Evolutionary conservation across 2,329 filamentous ascomycete genomes (phyloP).

Genomic region (Trichoderma pleuroti): DNA sequence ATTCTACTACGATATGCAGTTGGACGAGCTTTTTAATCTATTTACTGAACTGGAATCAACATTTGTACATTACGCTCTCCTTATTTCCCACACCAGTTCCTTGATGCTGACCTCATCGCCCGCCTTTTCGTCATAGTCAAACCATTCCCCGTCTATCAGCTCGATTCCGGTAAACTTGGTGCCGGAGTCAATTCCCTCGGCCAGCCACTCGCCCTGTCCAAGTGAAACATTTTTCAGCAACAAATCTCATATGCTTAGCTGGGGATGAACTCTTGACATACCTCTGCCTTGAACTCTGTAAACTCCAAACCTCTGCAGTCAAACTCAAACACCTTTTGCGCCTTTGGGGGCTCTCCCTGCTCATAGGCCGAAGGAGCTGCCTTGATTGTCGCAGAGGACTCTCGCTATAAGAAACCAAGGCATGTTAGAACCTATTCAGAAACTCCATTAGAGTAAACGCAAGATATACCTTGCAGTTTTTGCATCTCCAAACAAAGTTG

Average conservation of each 20-base stretch:
- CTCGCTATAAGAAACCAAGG: slow-evolving; percentile 52
- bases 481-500: slow-evolving; percentile 99
- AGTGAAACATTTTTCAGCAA: neutral
- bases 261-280: slow-evolving; percentile 36
- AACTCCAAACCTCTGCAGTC: slow-evolving; percentile 96
- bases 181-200: slow-evolving; percentile 72
- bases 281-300: slow-evolving; percentile 83
- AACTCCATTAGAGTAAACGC: neutral
- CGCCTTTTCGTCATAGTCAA: slow-evolving; percentile 93
- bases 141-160: slow-evolving; percentile 89
- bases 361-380: slow-evolving; percentile 68
- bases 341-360: slow-evolving; percentile 67
- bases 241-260: neutral
- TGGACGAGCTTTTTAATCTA: neutral
- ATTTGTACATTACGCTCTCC: slow-evolving; percentile 54
- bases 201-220: slow-evolving; percentile 79
- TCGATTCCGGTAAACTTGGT: slow-evolving; percentile 83
- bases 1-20: neutral
- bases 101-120: slow-evolving; percentile 90
- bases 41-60: neutral
- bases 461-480: slow-evolving; percentile 79
- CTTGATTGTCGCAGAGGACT: slow-evolving; percentile 82
- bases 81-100: slow-evolving; percentile 82
- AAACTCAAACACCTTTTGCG: slow-evolving; percentile 78
- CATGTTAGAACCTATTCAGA: neutral